Evolutionary conservation across 129 eudicot genomes (phyloP).

Genomic region (Logfia minima): DNA sequence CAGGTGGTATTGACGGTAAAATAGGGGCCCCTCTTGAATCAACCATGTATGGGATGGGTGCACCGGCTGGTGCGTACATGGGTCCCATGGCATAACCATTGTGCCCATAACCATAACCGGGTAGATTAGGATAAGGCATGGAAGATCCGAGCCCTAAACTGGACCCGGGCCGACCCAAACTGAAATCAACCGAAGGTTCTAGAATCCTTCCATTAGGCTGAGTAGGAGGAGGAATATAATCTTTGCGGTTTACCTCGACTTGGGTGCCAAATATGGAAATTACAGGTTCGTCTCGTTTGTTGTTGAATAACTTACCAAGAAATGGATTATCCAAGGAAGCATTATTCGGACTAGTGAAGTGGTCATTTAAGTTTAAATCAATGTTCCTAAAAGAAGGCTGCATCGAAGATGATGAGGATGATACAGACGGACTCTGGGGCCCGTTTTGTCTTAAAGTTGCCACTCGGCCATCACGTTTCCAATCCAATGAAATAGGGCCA

Average conservation of each 20-base stretch:
- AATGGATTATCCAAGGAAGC: slow-evolving; percentile 34
- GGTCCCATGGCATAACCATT: slow-evolving; percentile 47
- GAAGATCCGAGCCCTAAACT: slow-evolving; percentile 39
- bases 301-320: slow-evolving; percentile 48
- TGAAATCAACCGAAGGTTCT: slow-evolving; percentile 49
- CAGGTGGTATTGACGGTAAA: slow-evolving; percentile 48
- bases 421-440: slow-evolving; percentile 44
- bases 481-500: slow-evolving; percentile 47
- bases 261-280: slow-evolving; percentile 73
- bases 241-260: slow-evolving; percentile 60
- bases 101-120: slow-evolving; percentile 52
- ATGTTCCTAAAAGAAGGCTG: slow-evolving; percentile 38
- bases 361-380: slow-evolving; percentile 72
- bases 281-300: slow-evolving; percentile 49
- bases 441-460: slow-evolving; percentile 36
- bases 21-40: slow-evolving; percentile 71
- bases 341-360: slow-evolving; percentile 47
- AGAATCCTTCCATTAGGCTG: slow-evolving; percentile 43
- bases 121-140: slow-evolving; percentile 42
- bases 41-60: slow-evolving; percentile 64
- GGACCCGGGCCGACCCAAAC: slow-evolving; percentile 46
- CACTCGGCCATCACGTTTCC: slow-evolving; percentile 42
- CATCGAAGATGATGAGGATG: slow-evolving; percentile 52
- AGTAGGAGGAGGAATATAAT: slow-evolving; percentile 30
- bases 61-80: slow-evolving; percentile 51